These are phyloP conservation scores for Cyclotella baltica DNA, from an alignment of 108 stramenopile species.

Conservation along the genomic window DNA sequence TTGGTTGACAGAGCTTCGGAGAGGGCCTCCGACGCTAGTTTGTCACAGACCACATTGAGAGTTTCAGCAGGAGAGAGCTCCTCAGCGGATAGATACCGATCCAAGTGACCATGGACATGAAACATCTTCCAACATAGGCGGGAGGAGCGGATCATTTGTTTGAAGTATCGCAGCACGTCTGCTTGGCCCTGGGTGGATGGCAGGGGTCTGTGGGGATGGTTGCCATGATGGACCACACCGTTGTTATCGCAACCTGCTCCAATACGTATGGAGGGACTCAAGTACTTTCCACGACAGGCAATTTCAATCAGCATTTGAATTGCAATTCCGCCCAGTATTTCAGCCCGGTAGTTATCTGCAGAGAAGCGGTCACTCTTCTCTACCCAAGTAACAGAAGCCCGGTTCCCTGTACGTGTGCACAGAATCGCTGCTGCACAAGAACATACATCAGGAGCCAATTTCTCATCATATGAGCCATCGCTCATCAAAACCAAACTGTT, in stretches of 20 bases:
- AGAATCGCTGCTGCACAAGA: background rate
- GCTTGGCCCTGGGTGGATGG: background rate
- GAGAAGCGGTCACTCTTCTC: background rate
- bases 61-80: background rate
- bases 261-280: background rate
- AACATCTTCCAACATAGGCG: background rate
- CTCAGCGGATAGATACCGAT: background rate
- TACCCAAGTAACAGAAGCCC: background rate
- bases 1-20: background rate
- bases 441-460: background rate
- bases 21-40: background rate
- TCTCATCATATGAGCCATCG: no score
- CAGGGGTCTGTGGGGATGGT: background rate
- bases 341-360: background rate
- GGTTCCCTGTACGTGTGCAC: background rate
- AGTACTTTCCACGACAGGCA: background rate
- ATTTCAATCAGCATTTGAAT: background rate
- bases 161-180: background rate
- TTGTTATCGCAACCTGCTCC: background rate
- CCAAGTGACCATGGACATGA: background rate
- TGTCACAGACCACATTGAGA: background rate
- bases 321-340: conserved; percentile 1
- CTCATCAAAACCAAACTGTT: background rate
- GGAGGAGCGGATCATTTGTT: background rate
- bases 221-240: conserved; percentile 8